Evolutionary conservation across 306 rosid genomes (phyloP).

Genomic region (Quercus bicolor): DNA sequence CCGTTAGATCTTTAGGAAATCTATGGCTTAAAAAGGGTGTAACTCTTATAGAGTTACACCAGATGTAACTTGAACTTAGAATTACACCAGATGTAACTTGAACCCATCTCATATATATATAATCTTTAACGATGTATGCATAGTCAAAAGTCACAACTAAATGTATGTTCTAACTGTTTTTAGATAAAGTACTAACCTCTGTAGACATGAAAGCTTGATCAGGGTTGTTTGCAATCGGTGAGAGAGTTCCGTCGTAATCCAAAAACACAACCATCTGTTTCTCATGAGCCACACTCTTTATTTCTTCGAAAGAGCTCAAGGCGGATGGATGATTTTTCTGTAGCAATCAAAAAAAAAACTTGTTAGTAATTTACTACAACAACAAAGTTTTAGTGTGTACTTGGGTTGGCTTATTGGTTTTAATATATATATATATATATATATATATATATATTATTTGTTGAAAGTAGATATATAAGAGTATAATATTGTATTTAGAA

Average conservation of each 20-base stretch:
- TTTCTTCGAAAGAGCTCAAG: conserved; percentile 42
- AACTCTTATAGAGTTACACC: no score
- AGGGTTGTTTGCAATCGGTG: conserved; percentile 50
- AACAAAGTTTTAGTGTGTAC: background rate
- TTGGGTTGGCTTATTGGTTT: background rate
- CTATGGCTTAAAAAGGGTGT: no score
- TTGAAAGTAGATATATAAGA: background rate
- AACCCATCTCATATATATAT: no score
- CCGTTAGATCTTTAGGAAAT: no score
- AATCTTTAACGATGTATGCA: background rate
- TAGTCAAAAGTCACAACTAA: no score
- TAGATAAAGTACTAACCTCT: conserved; percentile 21
- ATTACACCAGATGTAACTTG: no score
- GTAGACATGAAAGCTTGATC: conserved; percentile 47
- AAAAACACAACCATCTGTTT: conserved; percentile 48
- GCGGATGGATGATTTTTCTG: conserved; percentile 54
- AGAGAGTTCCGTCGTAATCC: conserved; percentile 65
- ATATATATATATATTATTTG: background rate
- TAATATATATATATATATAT: no score
- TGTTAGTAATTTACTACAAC: background rate
- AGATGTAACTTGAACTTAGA: no score
- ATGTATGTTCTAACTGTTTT: no score
- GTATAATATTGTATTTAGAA: no score
- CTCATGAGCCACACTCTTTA: conserved; percentile 40
- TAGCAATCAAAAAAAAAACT: background rate